A percentile compares a stretch with the other conserved stretches of the same genome.
These are phyloP conservation scores for Cyclotella atomus DNA, from an alignment of 108 stramenopile genomes.

Conservation along the genomic window DNA sequence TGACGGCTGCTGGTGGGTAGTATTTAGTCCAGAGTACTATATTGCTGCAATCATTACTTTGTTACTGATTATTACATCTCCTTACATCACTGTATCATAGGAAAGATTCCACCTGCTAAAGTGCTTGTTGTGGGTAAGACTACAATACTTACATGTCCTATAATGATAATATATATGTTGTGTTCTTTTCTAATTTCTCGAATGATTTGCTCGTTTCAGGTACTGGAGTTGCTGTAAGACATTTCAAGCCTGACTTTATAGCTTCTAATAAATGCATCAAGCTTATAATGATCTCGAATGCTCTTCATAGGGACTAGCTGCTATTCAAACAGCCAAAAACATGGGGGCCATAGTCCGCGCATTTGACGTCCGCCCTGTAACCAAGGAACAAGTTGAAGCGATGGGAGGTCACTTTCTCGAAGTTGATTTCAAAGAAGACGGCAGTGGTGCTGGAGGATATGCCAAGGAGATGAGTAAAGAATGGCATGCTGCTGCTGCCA, in stretches of 20 bases:
- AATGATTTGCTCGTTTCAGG: background rate
- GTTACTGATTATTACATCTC: too few relatives aligned
- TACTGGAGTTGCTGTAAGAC: conserved; percentile 84
- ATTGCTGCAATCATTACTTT: too few relatives aligned
- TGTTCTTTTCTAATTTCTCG: background rate
- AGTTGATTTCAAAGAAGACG: conserved; percentile 96
- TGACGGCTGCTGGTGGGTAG: conserved; percentile 61
- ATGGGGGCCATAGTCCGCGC: conserved; percentile 99
- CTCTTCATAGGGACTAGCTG: conserved; percentile 72
- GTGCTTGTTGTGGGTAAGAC: conserved; percentile 95
- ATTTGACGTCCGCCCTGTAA: conserved; percentile 98
- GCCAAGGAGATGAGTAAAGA: conserved; percentile 99
- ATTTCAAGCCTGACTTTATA: background rate
- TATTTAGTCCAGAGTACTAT: too few relatives aligned
- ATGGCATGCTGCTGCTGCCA: conserved; percentile 93
- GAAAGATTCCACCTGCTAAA: conserved; percentile 96
- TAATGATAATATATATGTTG: too few relatives aligned
- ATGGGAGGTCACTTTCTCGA: conserved; percentile 98
- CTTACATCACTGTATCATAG: too few relatives aligned
- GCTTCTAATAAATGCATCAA: background rate
- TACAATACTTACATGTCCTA: too few relatives aligned
- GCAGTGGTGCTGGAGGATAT: conserved; percentile 98
- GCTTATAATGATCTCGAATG: too few relatives aligned
- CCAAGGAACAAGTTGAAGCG: conserved; percentile 99
- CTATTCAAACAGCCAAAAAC: conserved; percentile 98